Conservation (phyloP, 1,139 yeast species). For the Dujonia santamariae region DNA sequence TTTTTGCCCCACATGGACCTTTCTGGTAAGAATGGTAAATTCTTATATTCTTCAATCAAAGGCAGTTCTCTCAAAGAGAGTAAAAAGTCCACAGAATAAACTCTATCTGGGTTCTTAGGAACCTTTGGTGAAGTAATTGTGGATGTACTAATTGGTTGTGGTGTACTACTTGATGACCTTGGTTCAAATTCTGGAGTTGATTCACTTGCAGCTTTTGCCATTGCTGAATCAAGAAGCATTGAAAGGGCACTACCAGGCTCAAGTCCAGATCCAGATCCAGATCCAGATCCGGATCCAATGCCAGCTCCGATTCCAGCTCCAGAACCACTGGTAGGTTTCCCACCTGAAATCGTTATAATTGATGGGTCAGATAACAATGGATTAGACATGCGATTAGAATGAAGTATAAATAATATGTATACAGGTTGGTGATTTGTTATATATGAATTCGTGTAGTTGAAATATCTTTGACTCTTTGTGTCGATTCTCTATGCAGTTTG, state of each 20-base stretch:
- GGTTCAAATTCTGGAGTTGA: constrained; percentile 38
- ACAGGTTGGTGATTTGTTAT: background rate
- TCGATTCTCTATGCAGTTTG: too few relatives aligned
- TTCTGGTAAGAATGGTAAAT: constrained; percentile 33
- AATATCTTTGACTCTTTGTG: too few relatives aligned
- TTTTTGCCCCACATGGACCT: constrained; percentile 21
- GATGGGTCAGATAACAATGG: constrained; percentile 34
- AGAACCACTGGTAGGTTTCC: background rate
- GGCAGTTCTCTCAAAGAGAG: constrained; percentile 35
- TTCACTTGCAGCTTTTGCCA: constrained; percentile 50
- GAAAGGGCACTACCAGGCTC: constrained; percentile 40
- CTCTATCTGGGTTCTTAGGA: constrained; percentile 15
- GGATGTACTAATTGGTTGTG: constrained; percentile 10
- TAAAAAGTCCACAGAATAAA: constrained; percentile 40
- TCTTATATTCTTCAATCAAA: constrained; percentile 24
- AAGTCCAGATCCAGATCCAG: constrained; percentile 14
- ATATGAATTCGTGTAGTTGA: too few relatives aligned
- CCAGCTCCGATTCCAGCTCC: too few relatives aligned
- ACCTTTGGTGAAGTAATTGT: too few relatives aligned
- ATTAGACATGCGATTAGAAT: constrained; percentile 13
- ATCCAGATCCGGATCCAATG: constrained; percentile 6
- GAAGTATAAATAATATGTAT: background rate
- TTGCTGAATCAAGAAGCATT: constrained; percentile 40
- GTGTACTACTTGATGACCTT: constrained; percentile 16
- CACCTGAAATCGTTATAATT: constrained; percentile 17